phyloP scores from a whole-genome alignment of 1,139 yeast species.

The Scheffersomyces titani region DNA sequence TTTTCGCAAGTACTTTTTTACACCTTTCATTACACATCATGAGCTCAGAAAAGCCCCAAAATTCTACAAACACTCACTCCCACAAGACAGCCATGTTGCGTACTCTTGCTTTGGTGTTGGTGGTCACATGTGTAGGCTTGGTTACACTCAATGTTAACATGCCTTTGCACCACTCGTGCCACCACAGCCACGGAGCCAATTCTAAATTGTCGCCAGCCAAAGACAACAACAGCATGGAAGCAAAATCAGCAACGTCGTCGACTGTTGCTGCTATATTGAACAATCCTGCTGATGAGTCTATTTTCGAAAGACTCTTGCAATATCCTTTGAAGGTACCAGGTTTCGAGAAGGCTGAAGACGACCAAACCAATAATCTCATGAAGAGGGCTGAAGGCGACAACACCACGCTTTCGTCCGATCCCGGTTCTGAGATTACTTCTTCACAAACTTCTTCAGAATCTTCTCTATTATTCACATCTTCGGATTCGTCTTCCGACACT shows the following conservation, averaged over 20 bases:
- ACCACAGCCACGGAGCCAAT: background rate
- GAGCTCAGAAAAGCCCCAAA: background rate
- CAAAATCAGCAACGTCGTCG: background rate
- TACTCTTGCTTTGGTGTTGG: background rate
- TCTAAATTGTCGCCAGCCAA: background rate
- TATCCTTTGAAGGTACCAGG: background rate
- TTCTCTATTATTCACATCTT: background rate
- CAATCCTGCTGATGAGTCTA: background rate
- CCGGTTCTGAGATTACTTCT: background rate
- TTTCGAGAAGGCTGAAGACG: background rate
- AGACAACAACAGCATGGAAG: background rate
- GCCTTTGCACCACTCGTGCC: background rate
- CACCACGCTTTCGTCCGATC: background rate
- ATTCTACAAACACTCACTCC: background rate
- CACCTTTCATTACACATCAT: background rate
- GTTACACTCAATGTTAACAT: background rate
- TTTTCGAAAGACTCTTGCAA: background rate
- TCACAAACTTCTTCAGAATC: background rate
- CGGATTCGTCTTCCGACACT: background rate
- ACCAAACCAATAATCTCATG: background rate
- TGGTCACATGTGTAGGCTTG: background rate
- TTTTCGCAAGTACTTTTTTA: background rate
- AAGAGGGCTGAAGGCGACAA: constrained; percentile 1
- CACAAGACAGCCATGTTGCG: background rate
- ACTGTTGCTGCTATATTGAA: background rate